Evolutionary conservation across 2,329 filamentous ascomycete genomes (phyloP), one percentile per base, ranked within the genome.

Genomic region (Lachnellula cervina): DNA sequence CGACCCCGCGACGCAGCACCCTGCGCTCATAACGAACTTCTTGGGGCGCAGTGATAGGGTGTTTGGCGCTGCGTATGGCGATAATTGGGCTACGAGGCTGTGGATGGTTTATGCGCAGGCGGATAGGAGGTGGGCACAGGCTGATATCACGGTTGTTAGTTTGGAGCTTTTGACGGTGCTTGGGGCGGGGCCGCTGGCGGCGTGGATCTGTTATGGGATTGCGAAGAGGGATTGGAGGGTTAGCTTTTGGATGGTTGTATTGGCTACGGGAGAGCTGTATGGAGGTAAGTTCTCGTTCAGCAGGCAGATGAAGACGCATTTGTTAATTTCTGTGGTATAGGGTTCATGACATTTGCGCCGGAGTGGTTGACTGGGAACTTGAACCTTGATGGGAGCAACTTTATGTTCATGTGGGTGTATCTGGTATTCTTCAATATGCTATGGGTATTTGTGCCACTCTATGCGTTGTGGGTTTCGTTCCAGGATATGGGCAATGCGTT

Each of bases 31-130:
- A 13, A 61, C 59, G 14, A 79, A 81, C 61, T 86, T 76, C 63
- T 69, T 86, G 14, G 78, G 79, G 3, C 68, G 51, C 16, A 71
- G 68, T 3, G 74, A 77, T 52, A 72, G 76, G 47, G 70, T 82
- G 38, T 84, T 82, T 60, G 83, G 83, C 2, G 70, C 80, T 14
- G 80, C 59, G 16, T 69, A 85, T 73, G 79, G 77, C 0, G 80
- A 74, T 13, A 80, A 77, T n/a, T 70, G 70, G 54, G 79, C 78
- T 43, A 83, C 81, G 8, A 74, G 78, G 69, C 71, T 87, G 54
- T 88, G 84, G 84, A 84, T 86, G 81, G 83, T 87, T 7, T 88
- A 88, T 59, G 83, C 82, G 9, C 75, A 79, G 63, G 84, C 84
- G 0, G 84, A 88, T 63, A 74, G 72, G 64, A 72, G 84, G 54